Base-by-base conservation (phyloP, 768 basidiomycete species). In the Russula vinacea region DNA sequence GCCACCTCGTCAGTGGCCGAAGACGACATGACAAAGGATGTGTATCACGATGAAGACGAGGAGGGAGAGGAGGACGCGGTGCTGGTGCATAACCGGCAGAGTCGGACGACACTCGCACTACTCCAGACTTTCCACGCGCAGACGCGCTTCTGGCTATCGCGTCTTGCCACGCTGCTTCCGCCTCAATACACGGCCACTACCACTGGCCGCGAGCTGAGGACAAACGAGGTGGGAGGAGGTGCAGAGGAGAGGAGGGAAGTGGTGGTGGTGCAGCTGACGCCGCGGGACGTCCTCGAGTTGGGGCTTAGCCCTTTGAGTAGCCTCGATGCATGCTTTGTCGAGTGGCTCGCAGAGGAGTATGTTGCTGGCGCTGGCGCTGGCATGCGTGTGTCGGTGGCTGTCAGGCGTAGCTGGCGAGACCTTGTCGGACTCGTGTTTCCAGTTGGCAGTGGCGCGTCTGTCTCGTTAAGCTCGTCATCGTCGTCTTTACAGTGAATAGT, bases 321-420 rank as follows among this genome's bases (percentile, higher is more conserved):
- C 5, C 71, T 86, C 53, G 91, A 93, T 66, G 85, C 80, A n/a
- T 78, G 77, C 49, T 92, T 92, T 71, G 75, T 92, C 39, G 89
- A 90, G 71, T 92, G 89, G 89, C 76, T 94, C 19, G 83, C 79
- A 1, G 79, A 80, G 56, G 87, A 89, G 73, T 89, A 89, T 63
- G 84, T 79, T 5, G 78, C 78, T 2, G 79, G 80, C 4, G 78
- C 78, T 2, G 79, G 80, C 0, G 66, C 45, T 19, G 32, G 68
- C 9, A 70, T 69, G 57, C 35, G 35, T n/a, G 73, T 80, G 33
- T 71, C 44, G 17, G 73, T 80, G 35, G 71, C 75, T 33, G 79
- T 82, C 45, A 76, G 73, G 64, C 71, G 79, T 19, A 76, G 80
- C 2, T 83, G 81, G 81, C 76, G 77, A 60, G 81, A 83, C 65